Base-by-base conservation (phyloP, 805 yeast species). In the Metschnikowia arizonensis region DNA sequence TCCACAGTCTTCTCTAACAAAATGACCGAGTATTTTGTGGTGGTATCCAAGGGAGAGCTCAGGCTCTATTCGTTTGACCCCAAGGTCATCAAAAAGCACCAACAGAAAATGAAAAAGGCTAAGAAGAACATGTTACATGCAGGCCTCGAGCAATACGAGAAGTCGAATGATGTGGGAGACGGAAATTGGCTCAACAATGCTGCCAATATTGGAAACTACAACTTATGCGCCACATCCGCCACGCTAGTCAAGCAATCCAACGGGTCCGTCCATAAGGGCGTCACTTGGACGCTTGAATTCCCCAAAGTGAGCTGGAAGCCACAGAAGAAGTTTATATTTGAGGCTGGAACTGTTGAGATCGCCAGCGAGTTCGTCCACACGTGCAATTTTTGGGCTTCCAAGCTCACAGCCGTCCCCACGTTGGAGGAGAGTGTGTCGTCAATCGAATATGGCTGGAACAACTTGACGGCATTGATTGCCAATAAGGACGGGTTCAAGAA, bases 311-410 rank as follows among this genome's bases (percentile, higher is more conserved):
- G 70, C 31, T 58, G 65, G 31, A 61, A 43, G 23, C 60, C 57
- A 9, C 62, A 66, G 23, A 71, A 70, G 50, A 71, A 68, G 48
- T 66, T 85, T 14, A 67, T 80, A 25, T 84, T 85, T 61, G 81
- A 79, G 62, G 81, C 88, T 0, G 83, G 83, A 9, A 79, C 87
- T 11, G 60, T 68, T 19, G 85, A 82, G 53, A 77, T 78, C 47
- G 93, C 96, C 0, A 65, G 68, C 34, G 85, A 81, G 57, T 87
- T 78, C 62, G 79, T 85, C 14, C 78, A 83, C 53, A 80, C 91
- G 4, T 82, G 93, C 64, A 89, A 88, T 62, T 89, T 86, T 61
- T 89, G 97, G 96, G 87, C 95, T 2, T 86, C 91, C 1, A 77
- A 93, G 52, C 76, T 85, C 30, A 83, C 95, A 5, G 83, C 89